A percentile compares a stretch with the other conserved stretches of the same genome.
Conservation (phyloP, 176 grass and related monocot species). For the Guadua angustifolia region DNA sequence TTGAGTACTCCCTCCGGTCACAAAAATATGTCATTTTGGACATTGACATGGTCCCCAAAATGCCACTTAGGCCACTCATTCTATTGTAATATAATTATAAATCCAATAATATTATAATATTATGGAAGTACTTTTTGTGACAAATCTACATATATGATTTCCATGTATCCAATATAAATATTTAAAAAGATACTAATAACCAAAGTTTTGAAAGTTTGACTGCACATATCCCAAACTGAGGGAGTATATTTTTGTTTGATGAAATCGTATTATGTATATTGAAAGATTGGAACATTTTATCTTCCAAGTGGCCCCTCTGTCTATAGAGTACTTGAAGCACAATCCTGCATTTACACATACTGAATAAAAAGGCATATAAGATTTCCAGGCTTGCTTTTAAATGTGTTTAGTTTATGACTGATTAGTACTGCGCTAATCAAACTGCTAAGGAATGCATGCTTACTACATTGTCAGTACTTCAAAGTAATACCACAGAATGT, state of each 20-base stretch:
- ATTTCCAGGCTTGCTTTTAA: neutral
- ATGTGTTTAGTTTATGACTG: neutral
- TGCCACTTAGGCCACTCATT: too few relatives aligned
- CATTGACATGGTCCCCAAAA: too few relatives aligned
- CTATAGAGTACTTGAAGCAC: slow-evolving; percentile 22
- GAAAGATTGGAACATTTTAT: slow-evolving; percentile 20
- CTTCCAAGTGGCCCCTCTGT: slow-evolving; percentile 25
- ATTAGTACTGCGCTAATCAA: slow-evolving; percentile 16
- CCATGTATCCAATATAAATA: too few relatives aligned
- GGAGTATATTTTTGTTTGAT: neutral
- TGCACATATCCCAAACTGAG: too few relatives aligned
- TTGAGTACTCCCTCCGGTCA: neutral
- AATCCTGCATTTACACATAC: slow-evolving; percentile 22
- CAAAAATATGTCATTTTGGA: too few relatives aligned
- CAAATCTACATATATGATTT: too few relatives aligned
- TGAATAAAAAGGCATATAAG: neutral
- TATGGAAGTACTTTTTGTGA: too few relatives aligned
- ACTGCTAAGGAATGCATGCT: slow-evolving; percentile 25
- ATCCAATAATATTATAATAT: too few relatives aligned
- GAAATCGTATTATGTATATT: slow-evolving; percentile 7
- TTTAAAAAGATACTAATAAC: too few relatives aligned
- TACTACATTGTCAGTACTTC: slow-evolving; percentile 11
- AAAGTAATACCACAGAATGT: slow-evolving; percentile 3
- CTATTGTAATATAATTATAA: too few relatives aligned
- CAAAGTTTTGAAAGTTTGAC: too few relatives aligned